A percentile compares a stretch with the other conserved stretches of the same genome.
phyloP scores from a whole-genome alignment of 345 rosid genomes.

The Citrus reticulata region DNA sequence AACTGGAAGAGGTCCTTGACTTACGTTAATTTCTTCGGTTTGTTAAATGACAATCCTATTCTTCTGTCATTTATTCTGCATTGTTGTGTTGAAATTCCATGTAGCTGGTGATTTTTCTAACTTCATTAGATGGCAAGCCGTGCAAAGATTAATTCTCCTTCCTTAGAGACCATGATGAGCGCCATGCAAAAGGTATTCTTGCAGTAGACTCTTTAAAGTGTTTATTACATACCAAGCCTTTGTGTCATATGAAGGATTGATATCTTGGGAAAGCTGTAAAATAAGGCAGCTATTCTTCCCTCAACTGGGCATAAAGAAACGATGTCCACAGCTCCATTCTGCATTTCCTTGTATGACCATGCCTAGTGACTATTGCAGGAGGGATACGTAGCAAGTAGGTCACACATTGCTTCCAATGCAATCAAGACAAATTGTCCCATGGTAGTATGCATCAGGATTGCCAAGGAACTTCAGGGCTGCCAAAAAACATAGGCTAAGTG shows the following conservation, averaged over 20 bases:
- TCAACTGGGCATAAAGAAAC: not conserved
- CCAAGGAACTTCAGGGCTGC: slow-evolving; percentile 32
- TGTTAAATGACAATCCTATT: not conserved
- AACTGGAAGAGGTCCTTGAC: slow-evolving; percentile 63
- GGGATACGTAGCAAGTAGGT: slow-evolving; percentile 73
- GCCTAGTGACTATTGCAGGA: slow-evolving; percentile 38
- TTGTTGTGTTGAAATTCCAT: not conserved
- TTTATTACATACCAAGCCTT: not conserved
- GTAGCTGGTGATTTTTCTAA: not conserved
- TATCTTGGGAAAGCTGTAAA: not conserved
- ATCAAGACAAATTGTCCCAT: slow-evolving; percentile 74
- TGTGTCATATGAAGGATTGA: not conserved
- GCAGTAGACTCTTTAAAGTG: too few species aligned
- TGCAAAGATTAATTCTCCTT: slow-evolving; percentile 71
- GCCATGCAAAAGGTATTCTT: slow-evolving; percentile 45
- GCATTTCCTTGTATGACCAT: not conserved
- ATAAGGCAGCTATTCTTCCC: not conserved
- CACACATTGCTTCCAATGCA: slow-evolving; percentile 68
- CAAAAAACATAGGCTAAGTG: not conserved
- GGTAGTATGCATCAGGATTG: slow-evolving; percentile 51
- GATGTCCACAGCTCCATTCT: not conserved
- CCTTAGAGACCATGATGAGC: slow-evolving; percentile 55
- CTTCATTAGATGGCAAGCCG: slow-evolving; percentile 68
- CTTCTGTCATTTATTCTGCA: too few species aligned
- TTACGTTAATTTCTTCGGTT: not conserved